Evolutionary conservation across 306 rosid species (phyloP).

Genomic region (Pterocarpus macrocarpus): DNA sequence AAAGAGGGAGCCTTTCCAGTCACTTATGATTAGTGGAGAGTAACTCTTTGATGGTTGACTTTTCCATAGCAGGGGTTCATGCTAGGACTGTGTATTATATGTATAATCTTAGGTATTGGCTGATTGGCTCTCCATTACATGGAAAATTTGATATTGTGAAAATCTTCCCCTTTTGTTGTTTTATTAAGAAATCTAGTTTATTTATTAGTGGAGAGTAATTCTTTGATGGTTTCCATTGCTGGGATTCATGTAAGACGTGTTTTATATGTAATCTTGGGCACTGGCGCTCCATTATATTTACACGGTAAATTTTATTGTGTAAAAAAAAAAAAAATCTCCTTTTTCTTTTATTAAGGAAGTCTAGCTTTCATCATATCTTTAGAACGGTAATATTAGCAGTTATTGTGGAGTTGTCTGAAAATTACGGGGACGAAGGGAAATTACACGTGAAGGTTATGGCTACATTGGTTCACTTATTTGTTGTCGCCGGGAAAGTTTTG

Average conservation of each 20-base stretch:
- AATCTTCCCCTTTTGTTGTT: constrained; percentile 30
- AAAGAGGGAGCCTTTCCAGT: constrained; percentile 85
- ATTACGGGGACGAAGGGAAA: not conserved
- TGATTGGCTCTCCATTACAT: not conserved
- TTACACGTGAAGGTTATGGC: too few relatives aligned
- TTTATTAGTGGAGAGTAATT: constrained; percentile 67
- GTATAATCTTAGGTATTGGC: constrained; percentile 29
- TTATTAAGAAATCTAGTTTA: constrained; percentile 35
- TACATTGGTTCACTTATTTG: not conserved
- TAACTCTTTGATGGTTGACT: constrained; percentile 38
- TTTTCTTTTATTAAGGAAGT: constrained; percentile 9
- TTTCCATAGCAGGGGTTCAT: constrained; percentile 38
- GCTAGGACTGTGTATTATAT: constrained; percentile 45
- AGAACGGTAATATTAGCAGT: not conserved
- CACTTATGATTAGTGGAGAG: constrained; percentile 76
- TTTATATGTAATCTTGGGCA: constrained; percentile 29
- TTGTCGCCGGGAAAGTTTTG: not conserved
- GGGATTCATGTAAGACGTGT: constrained; percentile 50
- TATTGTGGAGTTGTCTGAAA: not conserved
- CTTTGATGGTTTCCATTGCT: constrained; percentile 42
- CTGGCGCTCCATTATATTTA: not conserved
- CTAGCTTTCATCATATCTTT: constrained; percentile 2
- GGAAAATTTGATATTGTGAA: constrained; percentile 25
- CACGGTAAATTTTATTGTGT: constrained; percentile 1
- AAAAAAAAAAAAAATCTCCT: not conserved